A percentile compares a stretch with the other conserved stretches of the same genome.
Evolutionary conservation across 805 yeast genomes (phyloP).

Genomic region (Komagataella ulmi): DNA sequence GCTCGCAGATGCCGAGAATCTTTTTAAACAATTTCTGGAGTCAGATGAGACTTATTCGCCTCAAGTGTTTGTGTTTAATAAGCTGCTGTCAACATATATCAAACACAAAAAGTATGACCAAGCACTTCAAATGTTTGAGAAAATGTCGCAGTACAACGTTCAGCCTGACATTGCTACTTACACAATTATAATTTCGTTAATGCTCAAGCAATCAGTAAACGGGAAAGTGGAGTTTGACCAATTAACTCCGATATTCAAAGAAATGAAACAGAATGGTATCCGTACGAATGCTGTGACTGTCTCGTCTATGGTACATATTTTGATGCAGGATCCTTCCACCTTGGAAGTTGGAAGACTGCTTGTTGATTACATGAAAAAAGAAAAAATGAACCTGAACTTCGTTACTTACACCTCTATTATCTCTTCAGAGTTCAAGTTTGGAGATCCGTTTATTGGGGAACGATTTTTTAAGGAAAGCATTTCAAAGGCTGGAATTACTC

Average conservation of each 20-base stretch:
- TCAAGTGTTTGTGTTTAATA: slow-evolving; percentile 35
- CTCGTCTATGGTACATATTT: slow-evolving; percentile 39
- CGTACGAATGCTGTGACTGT: slow-evolving; percentile 29
- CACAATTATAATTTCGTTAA: slow-evolving; percentile 41
- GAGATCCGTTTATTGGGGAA: slow-evolving; percentile 28
- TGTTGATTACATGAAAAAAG: slow-evolving; percentile 24
- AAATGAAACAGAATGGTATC: slow-evolving; percentile 25
- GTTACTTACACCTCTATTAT: slow-evolving; percentile 32
- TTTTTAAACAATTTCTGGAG: slow-evolving; percentile 15
- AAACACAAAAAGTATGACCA: slow-evolving; percentile 23
- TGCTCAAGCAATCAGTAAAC: slow-evolving; percentile 34
- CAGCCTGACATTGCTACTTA: slow-evolving; percentile 51
- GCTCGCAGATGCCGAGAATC: slow-evolving; percentile 24
- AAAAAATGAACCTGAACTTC: slow-evolving; percentile 18
- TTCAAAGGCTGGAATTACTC: slow-evolving; percentile 15
- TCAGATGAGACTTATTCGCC: slow-evolving; percentile 25
- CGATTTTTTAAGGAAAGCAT: slow-evolving; percentile 23
- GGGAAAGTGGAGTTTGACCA: slow-evolving; percentile 20
- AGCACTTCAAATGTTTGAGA: slow-evolving; percentile 35
- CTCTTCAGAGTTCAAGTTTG: slow-evolving; percentile 29
- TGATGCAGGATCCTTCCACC: slow-evolving; percentile 32
- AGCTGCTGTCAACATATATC: slow-evolving; percentile 29
- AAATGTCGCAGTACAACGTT: slow-evolving; percentile 26
- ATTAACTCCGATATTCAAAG: slow-evolving; percentile 14
- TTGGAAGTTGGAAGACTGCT: slow-evolving; percentile 37